Evolutionary conservation across 2,329 filamentous ascomycete genomes (phyloP), one percentile per base, ranked within the genome.

Genomic region (Fusarium pilosicola): DNA sequence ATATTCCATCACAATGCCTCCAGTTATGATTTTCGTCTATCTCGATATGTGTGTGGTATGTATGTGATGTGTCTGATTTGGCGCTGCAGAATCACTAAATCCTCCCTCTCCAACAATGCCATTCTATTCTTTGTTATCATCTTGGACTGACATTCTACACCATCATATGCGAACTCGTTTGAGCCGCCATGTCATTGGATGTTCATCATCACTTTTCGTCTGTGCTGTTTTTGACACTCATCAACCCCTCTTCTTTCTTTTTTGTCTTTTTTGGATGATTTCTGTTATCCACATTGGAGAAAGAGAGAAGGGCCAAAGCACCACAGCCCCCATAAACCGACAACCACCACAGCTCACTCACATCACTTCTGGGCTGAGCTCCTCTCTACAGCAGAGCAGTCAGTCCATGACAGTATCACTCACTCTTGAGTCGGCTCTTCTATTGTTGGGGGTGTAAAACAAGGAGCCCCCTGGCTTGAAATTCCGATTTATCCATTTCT

Each of bases 241-340:
- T 41, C 28, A 32, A 67, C 60, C 39, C 56, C 49, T 52, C 32
- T 52, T 61, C 55, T 41, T 63, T 28, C 34, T 61, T 38, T 34
- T 24, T 36, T 42, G 58, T 28, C 34, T 61, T 38, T 34, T 24
- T 36, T 42, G 58, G n/a, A 39, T 39, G 41, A 45, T 45, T 39
- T 60, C 34, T 63, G 54, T 39, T 60, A 58, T 57, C 60, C 62
- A 66, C 55, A 45, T 30, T 15, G 46, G 44, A 65, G 42, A 39
- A 41, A 65, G 41, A 30, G 26, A 44, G 59, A 60, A 60, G 36
- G 66, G 62, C 66, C 67, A 71, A 70, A 71, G 66, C 66, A 71
- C 57, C 66, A 70, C 55, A 61, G 51, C 59, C 59, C 48, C 58
- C 59, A 57, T 62, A 28, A 30, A 28, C 42, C 22, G 34, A 62